Evolutionary conservation across 2,329 filamentous ascomycete species (phyloP).

Genomic region (Escovopsis sp.): DNA sequence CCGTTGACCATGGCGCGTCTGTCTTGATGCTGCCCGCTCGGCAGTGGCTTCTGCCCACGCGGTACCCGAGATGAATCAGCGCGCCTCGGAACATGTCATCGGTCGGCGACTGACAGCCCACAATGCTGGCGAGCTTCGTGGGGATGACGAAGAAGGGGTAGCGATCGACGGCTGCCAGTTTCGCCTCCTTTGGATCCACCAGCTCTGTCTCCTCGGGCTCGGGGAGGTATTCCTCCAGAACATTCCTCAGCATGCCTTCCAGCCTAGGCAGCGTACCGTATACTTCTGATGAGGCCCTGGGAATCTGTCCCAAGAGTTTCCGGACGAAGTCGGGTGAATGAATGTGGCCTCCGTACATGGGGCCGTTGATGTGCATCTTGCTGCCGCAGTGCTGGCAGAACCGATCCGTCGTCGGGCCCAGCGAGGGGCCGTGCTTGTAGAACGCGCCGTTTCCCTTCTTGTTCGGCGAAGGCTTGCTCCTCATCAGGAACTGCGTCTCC

Average conservation of each 20-base stretch:
- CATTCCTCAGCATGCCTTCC: slow-evolving; percentile 81
- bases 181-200: slow-evolving; percentile 26
- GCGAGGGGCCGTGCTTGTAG: slow-evolving; percentile 65
- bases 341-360: slow-evolving; percentile 86
- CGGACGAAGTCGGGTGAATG: slow-evolving; percentile 76
- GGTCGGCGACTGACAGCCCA: slow-evolving; percentile 70
- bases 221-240: slow-evolving; percentile 55
- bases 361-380: slow-evolving; percentile 77
- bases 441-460: slow-evolving; percentile 56
- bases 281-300: slow-evolving; percentile 47
- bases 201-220: slow-evolving; percentile 21
- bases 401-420: slow-evolving; percentile 51
- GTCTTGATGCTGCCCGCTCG: slow-evolving; percentile 86
- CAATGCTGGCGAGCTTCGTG: slow-evolving; percentile 54
- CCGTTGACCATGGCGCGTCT: slow-evolving; percentile 73
- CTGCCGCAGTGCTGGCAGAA: slow-evolving; percentile 71
- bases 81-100: slow-evolving; percentile 70
- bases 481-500: slow-evolving; percentile 65
- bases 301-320: slow-evolving; percentile 58
- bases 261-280: slow-evolving; percentile 74
- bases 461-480: slow-evolving; percentile 49
- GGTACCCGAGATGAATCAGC: slow-evolving; percentile 65
- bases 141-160: slow-evolving; percentile 82
- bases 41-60: slow-evolving; percentile 73
- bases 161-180: slow-evolving; percentile 52